These are phyloP conservation scores for Fusarium graminum DNA, from an alignment of 2,329 filamentous ascomycete species.

Conservation along the genomic window DNA sequence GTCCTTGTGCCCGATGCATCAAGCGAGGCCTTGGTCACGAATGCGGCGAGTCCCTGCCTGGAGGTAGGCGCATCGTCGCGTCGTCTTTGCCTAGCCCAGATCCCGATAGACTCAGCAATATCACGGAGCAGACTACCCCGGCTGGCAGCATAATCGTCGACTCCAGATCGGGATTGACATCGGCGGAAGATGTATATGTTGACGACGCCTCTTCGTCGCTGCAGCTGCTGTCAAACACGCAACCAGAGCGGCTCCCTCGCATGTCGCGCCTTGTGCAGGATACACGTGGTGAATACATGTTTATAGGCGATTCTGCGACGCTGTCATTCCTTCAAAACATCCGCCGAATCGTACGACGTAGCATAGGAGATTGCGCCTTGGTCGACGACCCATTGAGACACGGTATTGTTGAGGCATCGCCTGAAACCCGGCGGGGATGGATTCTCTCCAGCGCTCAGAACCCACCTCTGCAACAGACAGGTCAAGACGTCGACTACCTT, in stretches of 20 bases:
- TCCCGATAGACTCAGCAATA: slow-evolving; percentile 43
- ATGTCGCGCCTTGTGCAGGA: slow-evolving; percentile 53
- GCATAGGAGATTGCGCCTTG: slow-evolving; percentile 51
- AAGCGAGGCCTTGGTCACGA: slow-evolving; percentile 43
- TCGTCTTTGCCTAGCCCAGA: slow-evolving; percentile 47
- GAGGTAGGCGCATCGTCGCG: slow-evolving; percentile 36
- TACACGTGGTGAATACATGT: slow-evolving; percentile 53
- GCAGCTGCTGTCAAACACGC: slow-evolving; percentile 44
- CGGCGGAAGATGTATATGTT: slow-evolving; percentile 20
- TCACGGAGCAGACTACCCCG: slow-evolving; percentile 33
- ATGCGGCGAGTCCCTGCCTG: slow-evolving; percentile 35
- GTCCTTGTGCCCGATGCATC: slow-evolving; percentile 45
- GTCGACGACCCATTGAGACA: slow-evolving; percentile 54
- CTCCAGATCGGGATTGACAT: slow-evolving; percentile 23
- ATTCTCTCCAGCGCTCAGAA: slow-evolving; percentile 45
- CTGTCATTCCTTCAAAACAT: slow-evolving; percentile 54
- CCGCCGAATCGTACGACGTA: slow-evolving; percentile 50
- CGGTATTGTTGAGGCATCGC: slow-evolving; percentile 52
- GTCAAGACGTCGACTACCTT: slow-evolving; percentile 47
- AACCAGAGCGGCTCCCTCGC: slow-evolving; percentile 44
- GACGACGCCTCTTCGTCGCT: slow-evolving; percentile 36
- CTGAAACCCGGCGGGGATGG: slow-evolving; percentile 49
- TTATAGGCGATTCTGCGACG: slow-evolving; percentile 55
- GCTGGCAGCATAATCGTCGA: slow-evolving; percentile 24
- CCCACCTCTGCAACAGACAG: slow-evolving; percentile 42